phyloP scores from a whole-genome alignment of 768 basidiomycete species.

The Termitomyces sp. region DNA sequence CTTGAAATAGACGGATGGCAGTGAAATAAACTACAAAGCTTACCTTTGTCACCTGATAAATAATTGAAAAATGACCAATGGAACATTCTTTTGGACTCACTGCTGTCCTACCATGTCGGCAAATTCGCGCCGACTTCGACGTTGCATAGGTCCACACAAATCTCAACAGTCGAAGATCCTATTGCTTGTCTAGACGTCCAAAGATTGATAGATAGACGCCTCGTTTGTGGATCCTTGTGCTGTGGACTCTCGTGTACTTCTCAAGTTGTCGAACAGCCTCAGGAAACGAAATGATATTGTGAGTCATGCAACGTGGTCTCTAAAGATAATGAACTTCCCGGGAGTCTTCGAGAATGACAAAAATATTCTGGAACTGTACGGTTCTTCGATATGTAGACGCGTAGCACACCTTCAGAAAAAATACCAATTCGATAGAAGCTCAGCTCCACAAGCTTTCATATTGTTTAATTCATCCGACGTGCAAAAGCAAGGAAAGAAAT shows the following conservation, averaged over 20 bases:
- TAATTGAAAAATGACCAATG: not conserved
- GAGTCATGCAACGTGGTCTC: not conserved
- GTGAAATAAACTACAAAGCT: not conserved
- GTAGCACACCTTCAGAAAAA: not conserved
- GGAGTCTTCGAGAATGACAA: no score
- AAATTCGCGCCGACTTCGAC: conserved; percentile 1
- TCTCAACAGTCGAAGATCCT: not conserved
- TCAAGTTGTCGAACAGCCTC: not conserved
- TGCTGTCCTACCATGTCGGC: not conserved
- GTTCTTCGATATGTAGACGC: not conserved
- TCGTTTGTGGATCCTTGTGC: not conserved
- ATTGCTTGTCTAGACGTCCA: not conserved
- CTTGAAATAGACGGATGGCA: not conserved
- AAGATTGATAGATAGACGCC: not conserved
- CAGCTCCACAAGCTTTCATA: not conserved
- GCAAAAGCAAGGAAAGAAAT: conserved; percentile 3
- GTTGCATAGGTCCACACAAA: not conserved
- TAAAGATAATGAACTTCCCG: not conserved
- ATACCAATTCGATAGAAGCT: not conserved
- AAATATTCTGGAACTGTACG: not conserved
- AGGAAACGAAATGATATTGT: no score
- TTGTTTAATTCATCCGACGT: not conserved
- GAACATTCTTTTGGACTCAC: not conserved
- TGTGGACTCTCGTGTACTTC: not conserved
- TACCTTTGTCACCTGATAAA: conserved; percentile 1